Conservation (phyloP, 2,329 filamentous ascomycete species). For the Claviceps pusilla region DNA sequence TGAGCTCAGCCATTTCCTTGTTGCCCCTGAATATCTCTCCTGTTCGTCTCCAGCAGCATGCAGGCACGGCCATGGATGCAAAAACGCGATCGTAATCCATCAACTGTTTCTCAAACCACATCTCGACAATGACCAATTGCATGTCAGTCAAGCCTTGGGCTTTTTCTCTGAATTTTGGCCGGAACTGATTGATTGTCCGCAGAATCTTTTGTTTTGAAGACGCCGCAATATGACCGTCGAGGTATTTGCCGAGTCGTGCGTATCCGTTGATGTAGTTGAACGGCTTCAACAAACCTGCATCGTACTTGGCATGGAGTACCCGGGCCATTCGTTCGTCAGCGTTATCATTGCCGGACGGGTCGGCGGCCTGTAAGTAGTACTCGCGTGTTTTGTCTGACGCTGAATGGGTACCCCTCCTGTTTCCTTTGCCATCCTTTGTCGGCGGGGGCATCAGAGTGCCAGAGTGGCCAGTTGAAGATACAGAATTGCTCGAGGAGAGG, state of each 20-base stretch:
- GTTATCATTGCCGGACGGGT: conserved; percentile 70
- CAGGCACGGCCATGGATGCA: conserved; percentile 95
- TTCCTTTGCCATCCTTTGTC: conserved; percentile 31
- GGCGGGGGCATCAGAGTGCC: conserved; percentile 33
- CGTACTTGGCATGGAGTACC: conserved; percentile 86
- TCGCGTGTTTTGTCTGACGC: conserved; percentile 69
- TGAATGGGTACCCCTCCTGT: conserved; percentile 46
- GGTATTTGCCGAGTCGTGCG: conserved; percentile 73
- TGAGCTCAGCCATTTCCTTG: conserved; percentile 95
- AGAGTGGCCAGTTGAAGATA: conserved; percentile 10
- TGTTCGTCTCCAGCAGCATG: conserved; percentile 91
- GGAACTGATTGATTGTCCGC: conserved; percentile 78
- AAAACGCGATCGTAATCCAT: conserved; percentile 99
- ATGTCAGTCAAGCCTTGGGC: conserved; percentile 86
- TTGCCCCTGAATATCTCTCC: conserved; percentile 96
- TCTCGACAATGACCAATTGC: conserved; percentile 86
- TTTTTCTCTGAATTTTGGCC: conserved; percentile 90
- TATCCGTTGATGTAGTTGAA: conserved; percentile 99
- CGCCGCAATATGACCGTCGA: conserved; percentile 74
- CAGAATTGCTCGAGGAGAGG: conserved; percentile 11
- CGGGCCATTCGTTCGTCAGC: conserved; percentile 93
- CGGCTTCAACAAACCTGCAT: conserved; percentile 82
- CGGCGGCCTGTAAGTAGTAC: conserved; percentile 93
- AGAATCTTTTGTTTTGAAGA: conserved; percentile 80
- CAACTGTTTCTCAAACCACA: conserved; percentile 95